Conservation (phyloP, 2,329 filamentous ascomycete genomes). For the Penicillium sp. region DNA sequence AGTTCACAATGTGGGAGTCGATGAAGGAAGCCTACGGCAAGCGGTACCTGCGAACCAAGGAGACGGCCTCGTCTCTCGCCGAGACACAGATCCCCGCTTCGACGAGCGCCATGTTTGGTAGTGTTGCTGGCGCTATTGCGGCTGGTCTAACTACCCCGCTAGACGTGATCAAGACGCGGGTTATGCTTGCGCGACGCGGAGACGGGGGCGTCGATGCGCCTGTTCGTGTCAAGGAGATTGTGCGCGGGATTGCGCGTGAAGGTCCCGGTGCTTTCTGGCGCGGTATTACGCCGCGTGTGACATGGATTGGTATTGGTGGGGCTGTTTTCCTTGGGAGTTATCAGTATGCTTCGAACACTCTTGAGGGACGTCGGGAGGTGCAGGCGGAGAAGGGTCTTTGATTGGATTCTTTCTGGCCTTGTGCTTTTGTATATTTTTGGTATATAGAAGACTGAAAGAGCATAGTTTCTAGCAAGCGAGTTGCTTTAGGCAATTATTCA, state of each 20-base stretch:
- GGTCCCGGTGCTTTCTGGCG: slow-evolving; percentile 48
- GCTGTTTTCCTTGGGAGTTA: slow-evolving; percentile 94
- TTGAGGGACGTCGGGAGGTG: slow-evolving; percentile 48
- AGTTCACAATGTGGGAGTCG: slow-evolving; percentile 95
- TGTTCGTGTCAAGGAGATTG: slow-evolving; percentile 48
- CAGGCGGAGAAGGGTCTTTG: slow-evolving; percentile 11
- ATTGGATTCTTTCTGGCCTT: not conserved
- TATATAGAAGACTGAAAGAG: slow-evolving; percentile 7
- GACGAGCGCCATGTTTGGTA: slow-evolving; percentile 84
- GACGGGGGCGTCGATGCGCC: slow-evolving; percentile 48
- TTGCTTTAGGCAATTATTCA: not conserved
- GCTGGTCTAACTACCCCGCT: slow-evolving; percentile 87
- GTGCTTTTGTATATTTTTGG: slow-evolving; percentile 15
- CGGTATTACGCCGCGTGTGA: slow-evolving; percentile 71
- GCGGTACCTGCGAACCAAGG: slow-evolving; percentile 41
- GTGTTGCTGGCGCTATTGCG: slow-evolving; percentile 76
- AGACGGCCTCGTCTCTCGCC: slow-evolving; percentile 31
- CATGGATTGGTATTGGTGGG: slow-evolving; percentile 93
- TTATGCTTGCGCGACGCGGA: slow-evolving; percentile 80
- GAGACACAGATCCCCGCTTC: slow-evolving; percentile 59
- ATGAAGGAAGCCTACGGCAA: slow-evolving; percentile 63
- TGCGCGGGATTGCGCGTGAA: slow-evolving; percentile 61
- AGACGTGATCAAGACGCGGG: slow-evolving; percentile 92
- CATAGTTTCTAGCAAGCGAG: not conserved
- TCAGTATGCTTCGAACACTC: slow-evolving; percentile 77